Evolutionary conservation across 768 basidiomycete genomes (phyloP), one percentile per base, ranked within the genome.

Genomic region (Amanita exitialis): DNA sequence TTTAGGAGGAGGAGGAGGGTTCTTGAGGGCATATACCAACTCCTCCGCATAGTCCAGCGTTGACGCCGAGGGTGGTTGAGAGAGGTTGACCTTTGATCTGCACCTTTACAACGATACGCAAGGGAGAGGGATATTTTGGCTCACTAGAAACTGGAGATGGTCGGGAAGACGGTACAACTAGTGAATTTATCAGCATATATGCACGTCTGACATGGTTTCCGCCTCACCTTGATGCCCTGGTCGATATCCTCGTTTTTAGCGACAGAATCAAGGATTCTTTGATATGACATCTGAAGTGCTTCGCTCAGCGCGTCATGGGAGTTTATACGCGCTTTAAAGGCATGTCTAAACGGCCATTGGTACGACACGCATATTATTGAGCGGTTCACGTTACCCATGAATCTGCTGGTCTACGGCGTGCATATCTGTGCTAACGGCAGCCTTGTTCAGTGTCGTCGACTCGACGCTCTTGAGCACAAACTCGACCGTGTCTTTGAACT

Each of bases 121-220:
- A 13, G 6, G 30, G 28, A 46, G 12, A 16, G 12, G 30, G 1
- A 38, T 53, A 34, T 18, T 2, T 28, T 18, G 7, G 62, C 77
- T 52, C 62, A 89, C 88, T 49, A 90, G 69, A 43, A 90, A 71
- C 52, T 86, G 83, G 5, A 90, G 63, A 64, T 89, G 86, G 57
- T 81, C 79, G 2, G 86, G 85, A 18, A 89, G 66, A 44, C 69
- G 79, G 16, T 80, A 74, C 46, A 68, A 61, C 82, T 86, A 52
- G 20, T 41, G n/a, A 37, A 36, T 42, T 60, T 41, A 54, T 48
- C 23, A 46, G 39, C 37, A 7, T n/a, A 23, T 48, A 25, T 9
- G n/a, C 15, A 4, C 8, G 8, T 6, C 7, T 16, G 32, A 34
- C 45, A 50, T 15, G 28, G 9, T 15, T 25, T 13, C 10, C 21